Conservation (phyloP, 768 basidiomycete genomes). For the Kwoniella sp. region DNA sequence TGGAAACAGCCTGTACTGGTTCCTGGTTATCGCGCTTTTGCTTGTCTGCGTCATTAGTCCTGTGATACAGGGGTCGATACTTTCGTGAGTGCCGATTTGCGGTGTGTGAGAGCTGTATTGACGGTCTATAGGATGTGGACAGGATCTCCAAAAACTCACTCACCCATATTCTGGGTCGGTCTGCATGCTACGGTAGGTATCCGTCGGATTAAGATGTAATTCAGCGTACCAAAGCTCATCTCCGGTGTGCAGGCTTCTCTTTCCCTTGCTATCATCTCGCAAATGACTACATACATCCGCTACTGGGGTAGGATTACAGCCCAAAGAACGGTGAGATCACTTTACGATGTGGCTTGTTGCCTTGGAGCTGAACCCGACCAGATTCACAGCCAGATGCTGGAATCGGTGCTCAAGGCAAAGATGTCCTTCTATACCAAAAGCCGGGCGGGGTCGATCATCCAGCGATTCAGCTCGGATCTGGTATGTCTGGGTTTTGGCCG, state of each 20-base stretch:
- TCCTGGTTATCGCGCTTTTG: constrained; percentile 7
- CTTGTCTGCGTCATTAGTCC: constrained; percentile 10
- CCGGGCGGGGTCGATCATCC: constrained; percentile 38
- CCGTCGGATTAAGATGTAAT: too few species aligned
- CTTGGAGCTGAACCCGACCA: too few species aligned
- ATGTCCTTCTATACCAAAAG: constrained; percentile 37
- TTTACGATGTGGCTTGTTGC: too few species aligned
- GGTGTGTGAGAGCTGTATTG: background rate
- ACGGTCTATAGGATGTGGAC: constrained; percentile 28
- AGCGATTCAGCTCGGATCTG: constrained; percentile 37
- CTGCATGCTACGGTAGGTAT: constrained; percentile 30
- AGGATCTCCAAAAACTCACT: background rate
- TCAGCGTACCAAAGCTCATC: too few species aligned
- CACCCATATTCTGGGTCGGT: constrained; percentile 23
- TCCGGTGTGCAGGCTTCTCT: too few species aligned
- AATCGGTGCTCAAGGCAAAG: constrained; percentile 28
- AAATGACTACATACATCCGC: too few species aligned
- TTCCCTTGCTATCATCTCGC: too few species aligned
- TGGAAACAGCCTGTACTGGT: constrained; percentile 27
- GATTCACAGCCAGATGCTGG: constrained; percentile 33
- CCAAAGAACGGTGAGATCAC: too few species aligned
- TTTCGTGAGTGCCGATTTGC: constrained; percentile 22
- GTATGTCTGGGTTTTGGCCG: constrained; percentile 13
- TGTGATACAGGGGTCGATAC: constrained; percentile 19
- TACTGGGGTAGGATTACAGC: too few species aligned